Percentiles rank a stretch among this genome's conserved stretches.
Conservation (phyloP, 2,329 filamentous ascomycete species). For the Neofusicoccum ribis region DNA sequence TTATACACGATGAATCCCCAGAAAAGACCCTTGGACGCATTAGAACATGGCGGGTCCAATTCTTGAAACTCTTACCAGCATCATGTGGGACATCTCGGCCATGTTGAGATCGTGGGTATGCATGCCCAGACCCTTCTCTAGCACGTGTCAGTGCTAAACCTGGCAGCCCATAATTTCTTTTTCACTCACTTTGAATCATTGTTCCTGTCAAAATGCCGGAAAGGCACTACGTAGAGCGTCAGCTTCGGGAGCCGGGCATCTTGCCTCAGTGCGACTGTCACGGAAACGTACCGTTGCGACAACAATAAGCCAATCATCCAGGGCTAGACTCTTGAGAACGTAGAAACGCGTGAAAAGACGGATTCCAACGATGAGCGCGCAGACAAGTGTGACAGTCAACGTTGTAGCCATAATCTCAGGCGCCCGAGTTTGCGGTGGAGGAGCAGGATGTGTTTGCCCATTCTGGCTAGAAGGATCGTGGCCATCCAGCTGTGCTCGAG, state of each 20-base stretch:
- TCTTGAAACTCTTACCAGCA: background rate
- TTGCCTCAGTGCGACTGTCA: too few species aligned
- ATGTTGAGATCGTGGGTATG: background rate
- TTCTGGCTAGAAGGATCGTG: too few species aligned
- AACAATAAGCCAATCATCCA: background rate
- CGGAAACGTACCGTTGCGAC: background rate
- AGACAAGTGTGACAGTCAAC: background rate
- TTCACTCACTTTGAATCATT: background rate
- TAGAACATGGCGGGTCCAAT: background rate
- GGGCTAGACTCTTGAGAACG: background rate
- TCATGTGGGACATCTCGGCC: background rate
- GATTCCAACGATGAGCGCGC: background rate
- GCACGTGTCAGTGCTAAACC: background rate
- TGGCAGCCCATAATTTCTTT: too few species aligned
- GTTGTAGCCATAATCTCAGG: background rate
- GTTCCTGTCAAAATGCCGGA: background rate
- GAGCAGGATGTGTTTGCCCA: background rate
- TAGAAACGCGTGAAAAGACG: background rate
- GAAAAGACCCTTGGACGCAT: background rate
- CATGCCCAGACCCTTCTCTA: background rate
- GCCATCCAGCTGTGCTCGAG: background rate
- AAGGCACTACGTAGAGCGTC: background rate
- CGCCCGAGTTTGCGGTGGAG: too few species aligned
- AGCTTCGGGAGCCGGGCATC: background rate
- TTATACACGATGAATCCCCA: constrained; percentile 40